Percentiles rank a stretch among this genome's conserved stretches.
These are phyloP conservation scores for Termitomyces sp. DNA, from an alignment of 768 basidiomycete genomes.

Conservation along the genomic window DNA sequence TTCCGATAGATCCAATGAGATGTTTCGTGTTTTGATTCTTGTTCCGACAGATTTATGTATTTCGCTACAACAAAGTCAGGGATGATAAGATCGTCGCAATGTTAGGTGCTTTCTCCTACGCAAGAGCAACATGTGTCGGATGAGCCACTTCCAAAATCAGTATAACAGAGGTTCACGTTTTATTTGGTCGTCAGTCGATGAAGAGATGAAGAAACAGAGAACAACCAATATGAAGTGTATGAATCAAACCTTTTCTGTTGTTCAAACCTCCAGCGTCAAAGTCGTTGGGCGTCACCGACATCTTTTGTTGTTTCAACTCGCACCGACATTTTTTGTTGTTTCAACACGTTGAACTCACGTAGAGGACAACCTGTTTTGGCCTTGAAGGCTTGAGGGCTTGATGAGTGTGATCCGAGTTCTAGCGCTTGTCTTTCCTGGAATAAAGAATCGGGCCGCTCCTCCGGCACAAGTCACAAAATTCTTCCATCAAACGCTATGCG, in stretches of 20 bases:
- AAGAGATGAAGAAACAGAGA: background rate
- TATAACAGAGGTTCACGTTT: background rate
- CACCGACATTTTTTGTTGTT: too few relatives aligned
- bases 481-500: too few relatives aligned
- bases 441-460: too few relatives aligned
- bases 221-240: constrained; percentile 1
- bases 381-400: too few relatives aligned
- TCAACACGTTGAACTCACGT: too few relatives aligned
- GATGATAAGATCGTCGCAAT: constrained; percentile 1
- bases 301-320: too few relatives aligned
- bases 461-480: too few relatives aligned
- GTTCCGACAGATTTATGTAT: constrained; percentile 18
- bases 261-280: too few relatives aligned
- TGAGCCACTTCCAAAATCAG: background rate
- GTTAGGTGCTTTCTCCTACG: background rate
- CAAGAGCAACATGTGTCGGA: background rate
- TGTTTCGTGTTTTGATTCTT: constrained; percentile 15
- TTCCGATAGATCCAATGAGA: constrained; percentile 2
- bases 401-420: too few relatives aligned
- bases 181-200: constrained; percentile 4
- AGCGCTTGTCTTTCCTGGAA: too few relatives aligned
- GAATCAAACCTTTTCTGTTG: background rate
- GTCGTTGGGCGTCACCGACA: too few relatives aligned
- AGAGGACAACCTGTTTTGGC: too few relatives aligned
- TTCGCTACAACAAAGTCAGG: constrained; percentile 13